phyloP scores from a whole-genome alignment of 208 protist species.

The Trypanosoma melophagium region DNA sequence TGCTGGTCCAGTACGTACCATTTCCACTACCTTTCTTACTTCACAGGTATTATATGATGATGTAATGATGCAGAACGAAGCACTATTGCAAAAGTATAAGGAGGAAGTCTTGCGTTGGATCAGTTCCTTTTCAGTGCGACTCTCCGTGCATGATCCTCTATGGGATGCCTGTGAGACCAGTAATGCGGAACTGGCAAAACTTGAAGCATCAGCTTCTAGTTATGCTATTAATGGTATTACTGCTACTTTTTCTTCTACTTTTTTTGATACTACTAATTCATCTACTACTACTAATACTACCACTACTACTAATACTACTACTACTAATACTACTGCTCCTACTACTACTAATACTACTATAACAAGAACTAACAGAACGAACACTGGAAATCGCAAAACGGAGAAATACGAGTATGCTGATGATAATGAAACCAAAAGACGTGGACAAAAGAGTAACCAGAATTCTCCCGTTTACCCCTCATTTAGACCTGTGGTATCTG shows the following conservation, averaged over 20 bases:
- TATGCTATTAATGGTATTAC: background rate
- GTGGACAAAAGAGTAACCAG: no score
- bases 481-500: background rate
- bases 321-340: background rate
- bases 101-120: constrained; percentile 24
- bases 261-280: background rate
- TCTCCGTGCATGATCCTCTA: constrained; percentile 22
- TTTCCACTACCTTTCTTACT: no score
- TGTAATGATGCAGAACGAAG: background rate
- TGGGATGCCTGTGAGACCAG: constrained; percentile 18
- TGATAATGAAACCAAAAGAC: no score
- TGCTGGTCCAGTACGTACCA: no score
- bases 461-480: background rate
- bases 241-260: background rate
- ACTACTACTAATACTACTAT: background rate
- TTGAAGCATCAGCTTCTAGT: background rate
- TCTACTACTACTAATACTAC: no score
- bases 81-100: background rate
- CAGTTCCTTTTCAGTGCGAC: constrained; percentile 18
- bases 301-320: background rate
- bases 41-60: background rate
- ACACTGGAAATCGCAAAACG: background rate
- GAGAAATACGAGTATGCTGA: background rate
- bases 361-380: background rate
- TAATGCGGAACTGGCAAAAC: constrained; percentile 17